Evolutionary conservation across 495 filamentous ascomycete genomes (phyloP).

Genomic region (Penicillium herquei): DNA sequence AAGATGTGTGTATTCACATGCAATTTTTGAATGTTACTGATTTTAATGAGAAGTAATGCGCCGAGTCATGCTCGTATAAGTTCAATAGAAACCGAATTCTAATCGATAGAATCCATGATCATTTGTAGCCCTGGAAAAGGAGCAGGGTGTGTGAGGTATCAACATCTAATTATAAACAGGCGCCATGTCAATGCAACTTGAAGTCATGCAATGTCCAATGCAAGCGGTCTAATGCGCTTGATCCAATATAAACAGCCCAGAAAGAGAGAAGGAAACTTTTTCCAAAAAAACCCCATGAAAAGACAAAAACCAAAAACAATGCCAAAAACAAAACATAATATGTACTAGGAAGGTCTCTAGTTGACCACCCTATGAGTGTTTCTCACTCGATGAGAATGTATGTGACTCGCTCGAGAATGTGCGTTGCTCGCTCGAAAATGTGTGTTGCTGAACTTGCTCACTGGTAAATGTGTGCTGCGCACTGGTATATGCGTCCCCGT

Average conservation of each 20-base stretch:
- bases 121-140: constrained; percentile 3
- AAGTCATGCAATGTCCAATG: constrained; percentile 19
- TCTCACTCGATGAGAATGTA: constrained; percentile 20
- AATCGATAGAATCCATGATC: constrained; percentile 10
- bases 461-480: constrained; percentile 1
- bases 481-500: background rate
- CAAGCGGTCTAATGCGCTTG: constrained; percentile 1
- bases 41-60: too few species aligned
- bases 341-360: background rate
- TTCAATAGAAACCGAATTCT: background rate
- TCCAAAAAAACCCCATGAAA: constrained; percentile 1
- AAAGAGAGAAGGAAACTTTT: background rate
- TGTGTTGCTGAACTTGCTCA: constrained; percentile 1
- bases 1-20: too few species aligned
- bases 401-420: constrained; percentile 7
- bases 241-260: constrained; percentile 2
- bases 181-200: constrained; percentile 16
- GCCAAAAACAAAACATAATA: background rate
- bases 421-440: constrained; percentile 2
- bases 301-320: constrained; percentile 1
- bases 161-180: constrained; percentile 24
- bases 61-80: too few species aligned
- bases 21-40: too few species aligned
- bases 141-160: constrained; percentile 21
- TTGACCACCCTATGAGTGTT: constrained; percentile 7